Percentiles rank a stretch among this genome's conserved stretches.
Evolutionary conservation across 2,329 filamentous ascomycete genomes (phyloP).

Genomic region (Phaeosphaeria sp.): DNA sequence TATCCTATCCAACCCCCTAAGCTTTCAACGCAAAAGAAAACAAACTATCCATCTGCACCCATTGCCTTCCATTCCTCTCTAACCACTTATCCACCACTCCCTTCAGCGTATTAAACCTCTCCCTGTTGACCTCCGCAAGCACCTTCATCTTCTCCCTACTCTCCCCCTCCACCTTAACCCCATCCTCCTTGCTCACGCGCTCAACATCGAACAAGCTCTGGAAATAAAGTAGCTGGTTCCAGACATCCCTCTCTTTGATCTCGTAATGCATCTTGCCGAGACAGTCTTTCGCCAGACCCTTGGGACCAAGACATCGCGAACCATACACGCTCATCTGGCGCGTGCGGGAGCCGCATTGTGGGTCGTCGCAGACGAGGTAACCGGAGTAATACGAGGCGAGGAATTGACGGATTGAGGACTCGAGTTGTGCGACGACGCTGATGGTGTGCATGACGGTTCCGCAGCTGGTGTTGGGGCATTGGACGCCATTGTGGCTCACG

Average conservation of each 20-base stretch:
- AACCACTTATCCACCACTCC: constrained; percentile 81
- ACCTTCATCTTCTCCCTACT: constrained; percentile 65
- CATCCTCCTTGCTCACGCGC: constrained; percentile 66
- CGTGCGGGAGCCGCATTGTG: constrained; percentile 84
- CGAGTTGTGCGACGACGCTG: constrained; percentile 83
- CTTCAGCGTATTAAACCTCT: constrained; percentile 77
- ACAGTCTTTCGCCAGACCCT: constrained; percentile 84
- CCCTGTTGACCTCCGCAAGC: constrained; percentile 82
- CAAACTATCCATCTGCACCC: constrained; percentile 91
- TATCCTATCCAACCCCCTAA: neutral
- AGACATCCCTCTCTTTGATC: constrained; percentile 85
- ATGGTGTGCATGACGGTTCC: constrained; percentile 70
- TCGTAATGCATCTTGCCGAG: constrained; percentile 88
- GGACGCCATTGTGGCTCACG: constrained; percentile 75
- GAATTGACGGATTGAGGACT: constrained; percentile 79
- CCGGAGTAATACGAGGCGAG: constrained; percentile 89
- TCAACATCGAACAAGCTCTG: constrained; percentile 88
- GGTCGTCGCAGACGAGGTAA: constrained; percentile 89
- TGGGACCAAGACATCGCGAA: constrained; percentile 84
- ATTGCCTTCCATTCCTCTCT: constrained; percentile 87
- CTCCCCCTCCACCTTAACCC: constrained; percentile 62
- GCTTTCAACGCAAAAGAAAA: constrained; percentile 67
- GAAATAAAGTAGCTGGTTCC: constrained; percentile 94
- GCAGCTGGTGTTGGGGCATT: constrained; percentile 72
- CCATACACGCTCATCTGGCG: constrained; percentile 94